A percentile compares a stretch with the other conserved stretches of the same genome.
phyloP scores from a whole-genome alignment of 495 filamentous ascomycete genomes.

The Aspergillus carlsbadensis region DNA sequence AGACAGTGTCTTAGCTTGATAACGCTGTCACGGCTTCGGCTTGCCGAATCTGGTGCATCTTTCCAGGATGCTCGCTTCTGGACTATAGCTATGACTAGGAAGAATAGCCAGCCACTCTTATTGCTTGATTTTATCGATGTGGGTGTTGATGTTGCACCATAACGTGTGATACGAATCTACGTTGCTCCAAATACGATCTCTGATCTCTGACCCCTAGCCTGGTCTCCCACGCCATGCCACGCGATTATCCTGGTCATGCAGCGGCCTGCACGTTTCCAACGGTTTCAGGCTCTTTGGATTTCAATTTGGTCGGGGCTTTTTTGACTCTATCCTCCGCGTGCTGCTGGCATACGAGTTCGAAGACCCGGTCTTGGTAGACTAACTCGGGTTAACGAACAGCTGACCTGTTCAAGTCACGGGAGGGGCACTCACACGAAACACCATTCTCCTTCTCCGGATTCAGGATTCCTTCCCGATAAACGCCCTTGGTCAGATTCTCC shows the following conservation, averaged over 20 bases:
- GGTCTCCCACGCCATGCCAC: too few relatives aligned
- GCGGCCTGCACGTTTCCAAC: constrained; percentile 19
- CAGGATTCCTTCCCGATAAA: constrained; percentile 58
- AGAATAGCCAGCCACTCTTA: not conserved
- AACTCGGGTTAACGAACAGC: not conserved
- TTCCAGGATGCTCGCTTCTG: constrained; percentile 6
- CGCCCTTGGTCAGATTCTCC: constrained; percentile 51
- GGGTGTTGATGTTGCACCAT: not conserved
- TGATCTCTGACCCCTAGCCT: not conserved
- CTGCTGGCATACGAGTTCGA: constrained; percentile 51
- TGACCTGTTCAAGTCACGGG: not conserved
- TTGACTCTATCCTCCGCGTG: constrained; percentile 37
- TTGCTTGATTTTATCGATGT: not conserved
- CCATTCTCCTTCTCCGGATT: constrained; percentile 60
- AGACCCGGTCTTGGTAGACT: constrained; percentile 58
- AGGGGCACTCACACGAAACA: not conserved
- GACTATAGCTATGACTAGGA: not conserved
- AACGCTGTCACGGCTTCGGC: not conserved
- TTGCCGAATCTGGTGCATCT: constrained; percentile 18
- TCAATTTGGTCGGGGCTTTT: not conserved
- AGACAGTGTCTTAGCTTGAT: too few relatives aligned
- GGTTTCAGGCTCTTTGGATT: not conserved
- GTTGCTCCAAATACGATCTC: not conserved
- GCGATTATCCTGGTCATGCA: constrained; percentile 20
- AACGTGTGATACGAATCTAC: not conserved